These are phyloP conservation scores for Ustilago loliicola DNA, from an alignment of 1,284 basidiomycete species.

Conservation along the genomic window DNA sequence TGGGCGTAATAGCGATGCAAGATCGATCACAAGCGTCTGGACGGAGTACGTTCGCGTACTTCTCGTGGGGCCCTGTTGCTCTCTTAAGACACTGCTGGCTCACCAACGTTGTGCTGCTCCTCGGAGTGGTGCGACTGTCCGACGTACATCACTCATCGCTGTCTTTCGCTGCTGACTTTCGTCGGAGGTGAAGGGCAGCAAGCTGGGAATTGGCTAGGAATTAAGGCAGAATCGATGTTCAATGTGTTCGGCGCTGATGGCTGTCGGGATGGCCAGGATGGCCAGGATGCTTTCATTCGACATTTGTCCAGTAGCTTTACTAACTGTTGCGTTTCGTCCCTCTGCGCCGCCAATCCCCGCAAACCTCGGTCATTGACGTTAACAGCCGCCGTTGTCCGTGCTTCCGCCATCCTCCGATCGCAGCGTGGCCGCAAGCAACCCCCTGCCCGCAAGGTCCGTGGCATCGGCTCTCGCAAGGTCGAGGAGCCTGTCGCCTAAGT, in stretches of 20 bases:
- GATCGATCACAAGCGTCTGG: constrained; percentile 38
- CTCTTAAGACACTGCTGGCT: constrained; percentile 32
- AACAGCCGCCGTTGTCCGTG: constrained; percentile 65
- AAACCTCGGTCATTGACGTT: constrained; percentile 7
- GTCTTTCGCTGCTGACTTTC: not conserved
- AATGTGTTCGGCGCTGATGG: not conserved
- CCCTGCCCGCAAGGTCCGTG: constrained; percentile 52
- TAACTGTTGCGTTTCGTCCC: constrained; percentile 16
- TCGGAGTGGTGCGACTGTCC: constrained; percentile 31
- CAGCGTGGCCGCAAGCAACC: constrained; percentile 58
- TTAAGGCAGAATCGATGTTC: too few species aligned
- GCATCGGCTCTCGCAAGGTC: constrained; percentile 51
- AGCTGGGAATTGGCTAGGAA: not conserved
- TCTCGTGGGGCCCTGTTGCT: constrained; percentile 34
- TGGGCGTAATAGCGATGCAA: constrained; percentile 70
- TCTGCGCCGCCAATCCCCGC: not conserved
- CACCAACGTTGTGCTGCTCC: constrained; percentile 31
- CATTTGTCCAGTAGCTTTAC: constrained; percentile 19
- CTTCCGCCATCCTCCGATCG: constrained; percentile 62
- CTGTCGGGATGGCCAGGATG: not conserved
- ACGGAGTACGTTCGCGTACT: constrained; percentile 22
- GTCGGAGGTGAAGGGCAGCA: not conserved
- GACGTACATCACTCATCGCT: constrained; percentile 30
- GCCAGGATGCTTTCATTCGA: too few species aligned
- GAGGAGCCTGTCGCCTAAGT: constrained; percentile 45